These are phyloP conservation scores for Eimeria necatrix DNA, from an alignment of 169 alveolate genomes.

Conservation along the genomic window DNA sequence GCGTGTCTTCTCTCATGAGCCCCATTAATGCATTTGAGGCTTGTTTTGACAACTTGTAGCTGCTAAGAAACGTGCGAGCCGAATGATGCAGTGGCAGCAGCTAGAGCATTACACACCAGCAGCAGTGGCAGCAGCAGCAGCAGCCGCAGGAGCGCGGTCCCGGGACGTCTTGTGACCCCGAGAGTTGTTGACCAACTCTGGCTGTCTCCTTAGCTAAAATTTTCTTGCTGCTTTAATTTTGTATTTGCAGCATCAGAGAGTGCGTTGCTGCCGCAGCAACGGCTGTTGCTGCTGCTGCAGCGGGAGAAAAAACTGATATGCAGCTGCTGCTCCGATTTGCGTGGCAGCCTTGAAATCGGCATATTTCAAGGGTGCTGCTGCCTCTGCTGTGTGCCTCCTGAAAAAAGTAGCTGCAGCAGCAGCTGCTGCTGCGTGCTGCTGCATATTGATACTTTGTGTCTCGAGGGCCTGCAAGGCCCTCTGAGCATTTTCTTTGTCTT, in stretches of 20 bases:
- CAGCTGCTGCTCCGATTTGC: background rate
- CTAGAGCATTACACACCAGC: no score
- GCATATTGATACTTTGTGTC: background rate
- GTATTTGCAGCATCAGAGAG: background rate
- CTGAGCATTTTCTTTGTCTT: background rate
- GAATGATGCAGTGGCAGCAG: no score
- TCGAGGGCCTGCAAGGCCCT: background rate
- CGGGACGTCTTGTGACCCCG: constrained; percentile 9
- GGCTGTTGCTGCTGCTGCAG: background rate
- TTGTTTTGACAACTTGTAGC: no score
- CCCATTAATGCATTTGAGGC: no score
- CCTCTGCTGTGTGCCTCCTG: background rate
- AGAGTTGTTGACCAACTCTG: background rate
- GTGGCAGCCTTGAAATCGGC: background rate
- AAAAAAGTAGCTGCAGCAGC: background rate
- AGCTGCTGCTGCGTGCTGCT: background rate
- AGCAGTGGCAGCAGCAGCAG: no score
- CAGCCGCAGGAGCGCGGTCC: no score
- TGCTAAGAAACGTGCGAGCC: no score
- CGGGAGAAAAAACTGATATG: background rate
- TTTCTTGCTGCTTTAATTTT: background rate
- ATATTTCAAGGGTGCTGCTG: background rate
- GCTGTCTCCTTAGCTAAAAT: background rate
- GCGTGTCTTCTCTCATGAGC: no score
- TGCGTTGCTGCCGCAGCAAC: background rate